These are phyloP conservation scores for Rhodotorula mucilaginosa DNA, from an alignment of 1,284 basidiomycete species.

Conservation along the genomic window DNA sequence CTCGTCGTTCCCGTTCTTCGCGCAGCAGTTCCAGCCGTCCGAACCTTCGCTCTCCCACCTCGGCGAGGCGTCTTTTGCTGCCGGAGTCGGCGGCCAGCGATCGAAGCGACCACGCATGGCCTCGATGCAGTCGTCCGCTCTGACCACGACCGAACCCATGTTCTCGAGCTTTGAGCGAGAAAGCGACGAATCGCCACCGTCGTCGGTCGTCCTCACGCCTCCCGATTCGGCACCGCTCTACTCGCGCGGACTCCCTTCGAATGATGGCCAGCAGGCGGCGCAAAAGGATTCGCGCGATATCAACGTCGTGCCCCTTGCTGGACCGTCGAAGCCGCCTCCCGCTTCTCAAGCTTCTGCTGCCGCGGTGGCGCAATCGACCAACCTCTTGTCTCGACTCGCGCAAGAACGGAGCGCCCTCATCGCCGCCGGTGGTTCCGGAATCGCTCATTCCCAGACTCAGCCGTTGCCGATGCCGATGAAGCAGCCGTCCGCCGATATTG, in stretches of 20 bases:
- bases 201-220: constrained; percentile 22
- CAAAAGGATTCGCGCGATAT: not conserved
- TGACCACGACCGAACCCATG: constrained; percentile 1
- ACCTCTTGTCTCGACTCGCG: constrained; percentile 20
- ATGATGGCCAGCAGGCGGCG: not conserved
- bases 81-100: not conserved
- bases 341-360: not conserved
- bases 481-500: not conserved
- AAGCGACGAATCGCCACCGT: constrained; percentile 25
- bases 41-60: not conserved
- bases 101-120: constrained; percentile 24
- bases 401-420: constrained; percentile 18
- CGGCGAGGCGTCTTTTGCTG: not conserved
- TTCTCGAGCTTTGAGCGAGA: constrained; percentile 11
- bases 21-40: not conserved
- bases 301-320: constrained; percentile 1
- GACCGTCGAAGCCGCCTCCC: not conserved
- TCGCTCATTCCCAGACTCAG: constrained; percentile 6
- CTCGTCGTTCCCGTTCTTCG: constrained; percentile 16
- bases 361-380: not conserved
- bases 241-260: not conserved
- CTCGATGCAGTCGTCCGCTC: constrained; percentile 3
- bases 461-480: constrained; percentile 26
- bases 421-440: not conserved
- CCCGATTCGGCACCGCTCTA: constrained; percentile 5